Evolutionary conservation across 2,329 filamentous ascomycete genomes (phyloP).

Genomic region (Dothideomycetes sp.): DNA sequence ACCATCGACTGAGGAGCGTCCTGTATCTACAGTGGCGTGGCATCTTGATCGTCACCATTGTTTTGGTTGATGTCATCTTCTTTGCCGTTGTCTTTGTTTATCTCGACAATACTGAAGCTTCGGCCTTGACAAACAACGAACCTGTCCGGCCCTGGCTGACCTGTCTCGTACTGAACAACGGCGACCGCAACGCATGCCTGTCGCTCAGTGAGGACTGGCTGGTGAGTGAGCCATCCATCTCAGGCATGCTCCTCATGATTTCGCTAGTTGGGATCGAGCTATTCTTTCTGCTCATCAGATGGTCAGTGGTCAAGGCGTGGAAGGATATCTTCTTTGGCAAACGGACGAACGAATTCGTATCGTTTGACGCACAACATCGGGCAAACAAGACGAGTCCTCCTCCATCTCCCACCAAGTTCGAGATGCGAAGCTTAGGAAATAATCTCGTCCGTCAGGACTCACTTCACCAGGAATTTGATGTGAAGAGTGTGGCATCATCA

Average conservation of each 20-base stretch:
- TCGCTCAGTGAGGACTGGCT: conserved; percentile 51
- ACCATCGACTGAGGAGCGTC: conserved; percentile 75
- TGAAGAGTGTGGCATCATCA: background rate
- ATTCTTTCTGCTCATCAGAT: conserved; percentile 69
- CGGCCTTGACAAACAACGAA: conserved; percentile 45
- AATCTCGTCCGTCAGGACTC: no score
- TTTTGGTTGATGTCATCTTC: conserved; percentile 85
- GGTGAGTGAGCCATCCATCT: conserved; percentile 65
- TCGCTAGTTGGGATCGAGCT: conserved; percentile 76
- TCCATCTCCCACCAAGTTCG: conserved; percentile 13
- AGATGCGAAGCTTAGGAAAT: background rate
- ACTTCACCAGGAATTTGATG: background rate
- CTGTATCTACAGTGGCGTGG: conserved; percentile 91
- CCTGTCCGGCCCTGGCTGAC: conserved; percentile 57
- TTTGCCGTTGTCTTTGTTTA: conserved; percentile 88
- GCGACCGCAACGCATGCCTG: conserved; percentile 60
- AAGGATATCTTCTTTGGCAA: conserved; percentile 49
- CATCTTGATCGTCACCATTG: conserved; percentile 80
- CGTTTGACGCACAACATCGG: conserved; percentile 59
- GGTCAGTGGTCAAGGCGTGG: conserved; percentile 84
- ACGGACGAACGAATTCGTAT: conserved; percentile 73
- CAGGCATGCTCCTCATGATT: conserved; percentile 73
- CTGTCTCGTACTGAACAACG: conserved; percentile 54
- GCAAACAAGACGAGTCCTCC: background rate
- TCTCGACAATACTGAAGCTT: conserved; percentile 62